Evolutionary conservation across 768 basidiomycete species (phyloP), one percentile per base, ranked within the genome.

Genomic region (Steccherinum ochraceum): DNA sequence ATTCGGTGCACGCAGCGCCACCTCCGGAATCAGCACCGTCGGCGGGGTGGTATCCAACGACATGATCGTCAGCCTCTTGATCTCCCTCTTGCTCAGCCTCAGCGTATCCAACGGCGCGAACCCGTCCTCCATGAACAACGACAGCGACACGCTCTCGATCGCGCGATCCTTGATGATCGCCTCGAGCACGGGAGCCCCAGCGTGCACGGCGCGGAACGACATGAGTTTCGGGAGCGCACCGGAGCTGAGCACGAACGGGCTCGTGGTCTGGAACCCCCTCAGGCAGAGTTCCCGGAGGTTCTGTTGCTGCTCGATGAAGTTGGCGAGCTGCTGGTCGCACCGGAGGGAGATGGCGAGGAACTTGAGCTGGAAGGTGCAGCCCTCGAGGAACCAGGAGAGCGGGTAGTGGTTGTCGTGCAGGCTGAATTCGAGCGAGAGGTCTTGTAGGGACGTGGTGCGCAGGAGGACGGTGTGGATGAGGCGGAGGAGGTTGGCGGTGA

Each of bases 31-130:
- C 47, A 84, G 64, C 46, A 67, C 64, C 1, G 66, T 60, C 12
- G 77, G 76, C 0, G 73, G 67, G 1, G 64, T 59, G 3, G 72
- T 65, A 53, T 83, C 82, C 45, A 84, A 78, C 35, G 77, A 76
- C 67, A 83, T 77, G 23, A 83, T 66, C 21, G 79, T 85, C 35
- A 84, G 65, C 54, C 79, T 70, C 47, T 64, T 67, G 49, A 83
- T 58, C 0, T 75, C 67, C 10, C 53, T 58, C 0, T 72, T 58
- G 2, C 74, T 69, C 43, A 67, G 59, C 3, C 62, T 55, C 3
- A 83, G 64, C 2, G 72, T 73, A 41, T 76, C 69, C 46, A 83
- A 68, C 11, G 76, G 69, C 1, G 65, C 47, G n/a, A 62, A 54
- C 0, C 68, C 69, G 40, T 68, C 67, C 2, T 67, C 65, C 0